Percentiles rank a stretch among this genome's conserved stretches.
Evolutionary conservation across 1,284 basidiomycete species (phyloP).

Genomic region (Ganoderma lucidum): DNA sequence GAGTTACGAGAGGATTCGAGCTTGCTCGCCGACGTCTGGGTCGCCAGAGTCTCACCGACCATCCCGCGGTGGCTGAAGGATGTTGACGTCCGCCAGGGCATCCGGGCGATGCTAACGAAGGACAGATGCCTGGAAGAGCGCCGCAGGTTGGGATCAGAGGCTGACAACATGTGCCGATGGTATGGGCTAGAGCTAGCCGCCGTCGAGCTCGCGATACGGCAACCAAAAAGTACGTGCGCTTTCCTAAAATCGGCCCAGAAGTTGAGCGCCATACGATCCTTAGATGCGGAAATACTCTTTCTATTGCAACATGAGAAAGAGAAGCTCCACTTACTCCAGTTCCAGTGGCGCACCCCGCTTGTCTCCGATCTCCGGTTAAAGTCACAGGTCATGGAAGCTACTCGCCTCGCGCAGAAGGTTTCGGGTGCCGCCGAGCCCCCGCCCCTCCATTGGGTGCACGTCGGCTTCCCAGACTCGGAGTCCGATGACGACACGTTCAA

Average conservation of each 20-base stretch:
- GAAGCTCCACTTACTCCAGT: conserved; percentile 20
- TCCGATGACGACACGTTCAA: background rate
- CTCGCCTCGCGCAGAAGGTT: conserved; percentile 1
- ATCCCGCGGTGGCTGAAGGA: conserved; percentile 47
- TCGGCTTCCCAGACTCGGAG: background rate
- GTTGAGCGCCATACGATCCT: no score
- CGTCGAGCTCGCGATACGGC: conserved; percentile 29
- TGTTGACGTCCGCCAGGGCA: conserved; percentile 32
- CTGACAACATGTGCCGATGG: conserved; percentile 38
- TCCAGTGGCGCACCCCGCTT: conserved; percentile 26
- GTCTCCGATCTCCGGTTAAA: conserved; percentile 14
- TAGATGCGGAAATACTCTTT: conserved; percentile 16
- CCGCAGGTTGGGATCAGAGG: conserved; percentile 33
- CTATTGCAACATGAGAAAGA: conserved; percentile 20
- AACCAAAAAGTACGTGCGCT: conserved; percentile 16
- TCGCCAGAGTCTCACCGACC: conserved; percentile 29
- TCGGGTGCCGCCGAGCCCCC: background rate
- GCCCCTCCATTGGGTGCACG: background rate
- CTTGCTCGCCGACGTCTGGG: conserved; percentile 52
- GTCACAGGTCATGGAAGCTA: background rate
- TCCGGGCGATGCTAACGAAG: conserved; percentile 37
- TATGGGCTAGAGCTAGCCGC: conserved; percentile 34
- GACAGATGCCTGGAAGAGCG: conserved; percentile 43
- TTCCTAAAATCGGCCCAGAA: background rate
- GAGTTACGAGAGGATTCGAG: conserved; percentile 39